A percentile compares a stretch with the other conserved stretches of the same genome.
Conservation (phyloP, 176 grass and related monocot genomes). For the Avena atlantica region DNA sequence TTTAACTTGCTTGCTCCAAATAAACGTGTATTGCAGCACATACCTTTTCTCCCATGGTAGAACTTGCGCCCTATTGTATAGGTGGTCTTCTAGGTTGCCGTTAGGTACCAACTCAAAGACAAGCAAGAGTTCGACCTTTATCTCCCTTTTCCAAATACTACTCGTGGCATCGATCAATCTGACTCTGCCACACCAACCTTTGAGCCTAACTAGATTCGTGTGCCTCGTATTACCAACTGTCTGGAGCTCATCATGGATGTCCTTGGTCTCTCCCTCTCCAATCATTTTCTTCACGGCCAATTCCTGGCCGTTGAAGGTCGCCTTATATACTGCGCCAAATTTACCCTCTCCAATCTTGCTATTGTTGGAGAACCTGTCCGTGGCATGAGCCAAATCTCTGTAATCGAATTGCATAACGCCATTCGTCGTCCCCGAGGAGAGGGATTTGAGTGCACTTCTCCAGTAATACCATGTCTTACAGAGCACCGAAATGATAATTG, state of each 20-base stretch:
- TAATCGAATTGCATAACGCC: background rate
- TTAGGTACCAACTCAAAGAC: background rate
- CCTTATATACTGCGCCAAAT: background rate
- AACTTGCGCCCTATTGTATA: background rate
- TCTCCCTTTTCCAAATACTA: background rate
- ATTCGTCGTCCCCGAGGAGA: background rate
- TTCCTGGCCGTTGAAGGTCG: background rate
- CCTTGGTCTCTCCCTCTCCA: background rate
- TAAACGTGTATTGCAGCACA: background rate
- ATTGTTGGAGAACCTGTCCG: background rate
- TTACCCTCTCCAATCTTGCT: background rate
- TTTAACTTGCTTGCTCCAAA: background rate
- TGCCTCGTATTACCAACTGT: background rate
- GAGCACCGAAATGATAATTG: background rate
- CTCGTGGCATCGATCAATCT: background rate
- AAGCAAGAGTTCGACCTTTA: background rate
- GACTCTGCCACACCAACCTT: background rate
- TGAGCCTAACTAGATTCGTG: background rate
- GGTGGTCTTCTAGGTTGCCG: background rate
- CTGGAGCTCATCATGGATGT: background rate
- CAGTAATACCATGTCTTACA: background rate
- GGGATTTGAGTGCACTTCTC: background rate
- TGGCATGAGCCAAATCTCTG: background rate
- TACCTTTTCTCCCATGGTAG: conserved; percentile 17
- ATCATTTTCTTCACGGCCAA: background rate